Base-by-base conservation (phyloP, 2,329 filamentous ascomycete genomes). In the Acarospora socialis region DNA sequence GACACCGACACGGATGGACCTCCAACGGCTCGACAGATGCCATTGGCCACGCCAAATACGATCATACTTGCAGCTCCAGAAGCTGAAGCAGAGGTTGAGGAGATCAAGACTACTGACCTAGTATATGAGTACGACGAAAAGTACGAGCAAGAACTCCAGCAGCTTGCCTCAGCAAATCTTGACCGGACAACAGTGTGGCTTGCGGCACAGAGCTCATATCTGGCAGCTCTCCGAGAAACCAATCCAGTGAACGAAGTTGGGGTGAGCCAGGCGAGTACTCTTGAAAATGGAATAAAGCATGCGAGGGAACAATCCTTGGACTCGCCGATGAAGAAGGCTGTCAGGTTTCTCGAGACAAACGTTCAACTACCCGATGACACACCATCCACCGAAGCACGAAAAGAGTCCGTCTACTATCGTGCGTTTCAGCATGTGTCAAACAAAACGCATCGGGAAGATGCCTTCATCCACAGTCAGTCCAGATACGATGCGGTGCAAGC, bases 401-500 rank as follows among this genome's bases (percentile, higher is more conserved):
- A 70, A 48, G 81, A 90, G 47, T 77, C 78, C 3, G 80, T 86
- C 4, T 94, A 93, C 56, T 87, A 84, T 59, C 77, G 81, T 39
- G 83, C 83, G 7, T 94, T 93, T 53, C 75, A 83, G 44, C 74
- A 78, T 48, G 69, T 81, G 43, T 61, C 76, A 27, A 68, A 80
- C 36, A 70, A 71, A 19, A 73, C 72, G 9, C 73, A 71, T 35
- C 63, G 66, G 32, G 61, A 66, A 12, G 90, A 95, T 53, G 74
- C 77, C 7, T 93, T 93, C 50, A 70, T 92, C 33, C 81, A 92
- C 53, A 78, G 82, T 24, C 73, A 82, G 35, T 70, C 81, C 15
- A 78, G 90, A 29, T 92, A 87, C 37, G 87, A 95, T 52, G 82
- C 83, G 15, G 66, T 94, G 28, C 87, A 94, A 51, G 73, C 83